phyloP scores from a whole-genome alignment of 2,329 filamentous ascomycete genomes.

The Aspergillus sp. region DNA sequence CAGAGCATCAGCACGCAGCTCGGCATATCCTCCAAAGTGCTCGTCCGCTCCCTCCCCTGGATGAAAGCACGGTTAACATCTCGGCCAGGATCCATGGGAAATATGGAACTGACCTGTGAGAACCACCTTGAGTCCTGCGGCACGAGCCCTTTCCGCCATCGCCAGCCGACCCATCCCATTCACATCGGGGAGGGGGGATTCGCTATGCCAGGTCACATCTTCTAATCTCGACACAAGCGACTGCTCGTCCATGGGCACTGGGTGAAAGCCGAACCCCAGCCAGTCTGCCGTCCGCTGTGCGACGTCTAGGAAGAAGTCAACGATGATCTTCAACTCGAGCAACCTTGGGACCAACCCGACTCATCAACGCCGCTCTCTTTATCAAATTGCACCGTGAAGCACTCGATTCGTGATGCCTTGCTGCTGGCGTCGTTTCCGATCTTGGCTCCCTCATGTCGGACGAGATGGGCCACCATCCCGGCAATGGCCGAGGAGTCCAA shows the following conservation, averaged over 20 bases:
- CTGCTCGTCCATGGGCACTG: conserved; percentile 37
- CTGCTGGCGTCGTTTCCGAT: conserved; percentile 38
- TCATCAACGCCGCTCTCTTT: conserved; percentile 43
- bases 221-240: conserved; percentile 36
- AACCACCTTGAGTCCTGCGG: conserved; percentile 45
- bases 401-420: conserved; percentile 28
- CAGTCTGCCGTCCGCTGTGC: conserved; percentile 41
- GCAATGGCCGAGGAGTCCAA: conserved; percentile 50
- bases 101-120: conserved; percentile 35
- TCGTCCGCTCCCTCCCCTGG: conserved; percentile 45
- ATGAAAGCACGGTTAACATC: no score
- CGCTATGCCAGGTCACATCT: conserved; percentile 38
- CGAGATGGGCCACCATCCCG: conserved; percentile 46
- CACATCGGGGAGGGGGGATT: conserved; percentile 41
- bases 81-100: no score
- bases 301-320: conserved; percentile 20
- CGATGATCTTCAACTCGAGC: background rate
- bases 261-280: conserved; percentile 38
- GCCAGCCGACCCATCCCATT: conserved; percentile 45
- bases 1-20: conserved; percentile 40
- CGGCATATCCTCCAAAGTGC: conserved; percentile 45
- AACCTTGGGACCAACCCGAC: conserved; percentile 25
- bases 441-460: conserved; percentile 37
- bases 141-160: conserved; percentile 38
- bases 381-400: conserved; percentile 47